phyloP scores from a whole-genome alignment of 495 filamentous ascomycete species.

The Achaetomiella virescens region DNA sequence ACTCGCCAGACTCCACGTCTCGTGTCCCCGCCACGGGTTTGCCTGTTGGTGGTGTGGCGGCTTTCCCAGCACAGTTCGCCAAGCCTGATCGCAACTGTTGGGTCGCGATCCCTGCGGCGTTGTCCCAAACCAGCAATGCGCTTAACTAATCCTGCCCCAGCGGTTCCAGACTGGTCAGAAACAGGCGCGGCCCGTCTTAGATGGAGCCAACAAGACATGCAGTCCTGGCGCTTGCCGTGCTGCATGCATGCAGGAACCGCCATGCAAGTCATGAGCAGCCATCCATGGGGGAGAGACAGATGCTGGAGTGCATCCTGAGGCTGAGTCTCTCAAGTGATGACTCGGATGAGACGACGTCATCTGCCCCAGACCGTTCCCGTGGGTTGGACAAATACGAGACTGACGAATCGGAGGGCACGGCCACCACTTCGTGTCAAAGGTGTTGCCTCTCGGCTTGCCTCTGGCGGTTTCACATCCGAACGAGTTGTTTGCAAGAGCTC shows the following conservation, averaged over 20 bases:
- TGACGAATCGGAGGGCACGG: background rate
- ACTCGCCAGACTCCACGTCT: background rate
- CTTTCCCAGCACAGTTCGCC: background rate
- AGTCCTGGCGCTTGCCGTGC: background rate
- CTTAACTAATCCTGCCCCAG: conserved; percentile 4
- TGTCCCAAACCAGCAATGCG: no score
- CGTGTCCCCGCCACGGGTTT: background rate
- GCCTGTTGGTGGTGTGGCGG: background rate
- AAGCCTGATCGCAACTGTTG: background rate
- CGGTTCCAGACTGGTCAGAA: conserved; percentile 14
- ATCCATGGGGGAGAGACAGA: background rate
- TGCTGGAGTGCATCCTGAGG: conserved; percentile 7
- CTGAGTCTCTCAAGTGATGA: background rate
- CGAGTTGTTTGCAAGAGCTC: background rate
- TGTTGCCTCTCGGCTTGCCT: no score
- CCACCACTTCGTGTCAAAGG: background rate
- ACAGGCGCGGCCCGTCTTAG: background rate
- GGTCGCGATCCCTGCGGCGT: background rate
- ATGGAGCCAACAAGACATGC: background rate
- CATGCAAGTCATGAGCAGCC: conserved; percentile 14
- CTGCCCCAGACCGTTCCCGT: background rate
- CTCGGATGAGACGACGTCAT: conserved; percentile 6
- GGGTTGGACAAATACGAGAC: background rate
- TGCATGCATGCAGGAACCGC: conserved; percentile 8
- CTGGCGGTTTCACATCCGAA: background rate